A percentile compares a stretch with the other conserved stretches of the same genome.
Evolutionary conservation across 345 rosid species (phyloP).

Genomic region (Fremontodendron californicum): DNA sequence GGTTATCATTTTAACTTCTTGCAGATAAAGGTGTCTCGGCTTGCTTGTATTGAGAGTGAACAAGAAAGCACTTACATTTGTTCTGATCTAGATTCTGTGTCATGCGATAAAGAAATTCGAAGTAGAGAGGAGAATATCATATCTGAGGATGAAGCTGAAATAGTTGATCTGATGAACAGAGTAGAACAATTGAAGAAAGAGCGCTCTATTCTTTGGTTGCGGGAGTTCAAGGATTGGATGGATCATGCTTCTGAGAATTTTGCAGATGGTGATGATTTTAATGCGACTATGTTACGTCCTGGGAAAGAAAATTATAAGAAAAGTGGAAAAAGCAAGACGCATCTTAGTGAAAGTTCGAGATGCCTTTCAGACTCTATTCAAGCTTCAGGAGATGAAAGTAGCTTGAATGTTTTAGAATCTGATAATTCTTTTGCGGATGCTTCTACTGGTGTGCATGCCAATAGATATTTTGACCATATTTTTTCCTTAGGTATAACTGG

Average conservation of each 20-base stretch:
- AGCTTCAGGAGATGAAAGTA: conserved; percentile 49
- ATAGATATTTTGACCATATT: conserved; percentile 19
- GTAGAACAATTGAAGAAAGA: conserved; percentile 89
- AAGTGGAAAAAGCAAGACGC: conserved; percentile 34
- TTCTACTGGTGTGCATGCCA: conserved; percentile 23
- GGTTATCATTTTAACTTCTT: conserved; percentile 19
- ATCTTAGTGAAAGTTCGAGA: conserved; percentile 50
- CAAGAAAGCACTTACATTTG: conserved; percentile 58
- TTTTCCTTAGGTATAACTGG: conserved; percentile 20
- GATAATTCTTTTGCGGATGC: conserved; percentile 37
- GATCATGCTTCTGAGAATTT: conserved; percentile 55
- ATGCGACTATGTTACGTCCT: conserved; percentile 21
- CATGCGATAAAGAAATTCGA: conserved; percentile 62
- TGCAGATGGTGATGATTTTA: conserved; percentile 30
- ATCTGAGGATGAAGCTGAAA: conserved; percentile 76
- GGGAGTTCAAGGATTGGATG: conserved; percentile 92
- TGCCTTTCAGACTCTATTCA: conserved; percentile 38
- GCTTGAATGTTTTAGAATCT: conserved; percentile 31
- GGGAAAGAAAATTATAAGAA: conserved; percentile 36
- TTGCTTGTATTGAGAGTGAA: conserved; percentile 74
- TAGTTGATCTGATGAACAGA: conserved; percentile 73
- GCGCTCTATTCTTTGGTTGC: conserved; percentile 79
- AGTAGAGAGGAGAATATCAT: conserved; percentile 59
- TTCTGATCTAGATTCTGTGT: conserved; percentile 71
- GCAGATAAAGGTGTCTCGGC: conserved; percentile 69